Conservation (phyloP, 148 eudicot species). For the Chenopodium album region DNA sequence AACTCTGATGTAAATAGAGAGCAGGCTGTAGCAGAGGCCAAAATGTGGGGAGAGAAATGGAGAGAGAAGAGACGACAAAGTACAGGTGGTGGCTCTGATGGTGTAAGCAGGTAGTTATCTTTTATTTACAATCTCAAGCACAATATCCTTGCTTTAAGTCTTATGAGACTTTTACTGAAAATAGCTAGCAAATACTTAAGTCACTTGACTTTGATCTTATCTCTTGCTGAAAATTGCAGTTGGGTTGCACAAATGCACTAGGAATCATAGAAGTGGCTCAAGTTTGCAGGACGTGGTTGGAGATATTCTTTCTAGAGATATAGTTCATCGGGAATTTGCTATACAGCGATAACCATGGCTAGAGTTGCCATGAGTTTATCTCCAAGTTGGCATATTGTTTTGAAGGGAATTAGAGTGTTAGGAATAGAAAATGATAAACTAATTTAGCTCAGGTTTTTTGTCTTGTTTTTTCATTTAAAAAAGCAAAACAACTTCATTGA, state of each 20-base stretch:
- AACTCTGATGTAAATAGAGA: slow-evolving; percentile 43
- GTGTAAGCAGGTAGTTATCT: slow-evolving; percentile 22
- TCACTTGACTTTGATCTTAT: background rate
- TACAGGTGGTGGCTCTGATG: slow-evolving; percentile 27
- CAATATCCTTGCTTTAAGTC: background rate
- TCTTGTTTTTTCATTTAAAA: background rate
- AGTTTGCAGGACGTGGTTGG: background rate
- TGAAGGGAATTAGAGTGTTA: background rate
- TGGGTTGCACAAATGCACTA: slow-evolving; percentile 14
- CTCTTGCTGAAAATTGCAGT: background rate
- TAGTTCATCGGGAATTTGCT: background rate
- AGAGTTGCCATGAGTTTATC: background rate
- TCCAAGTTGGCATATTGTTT: background rate
- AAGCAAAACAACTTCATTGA: too few relatives aligned
- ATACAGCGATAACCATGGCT: background rate
- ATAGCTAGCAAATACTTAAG: background rate
- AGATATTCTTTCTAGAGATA: background rate
- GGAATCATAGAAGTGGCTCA: slow-evolving; percentile 13
- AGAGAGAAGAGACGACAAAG: slow-evolving; percentile 47
- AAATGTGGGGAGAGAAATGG: slow-evolving; percentile 73
- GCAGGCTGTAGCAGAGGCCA: slow-evolving; percentile 75
- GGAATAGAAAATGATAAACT: background rate
- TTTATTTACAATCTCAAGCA: background rate
- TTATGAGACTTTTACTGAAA: background rate
- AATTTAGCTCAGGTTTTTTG: background rate